These are phyloP conservation scores for Didymellaceae sp. DNA, from an alignment of 2,329 filamentous ascomycete species.

Conservation along the genomic window DNA sequence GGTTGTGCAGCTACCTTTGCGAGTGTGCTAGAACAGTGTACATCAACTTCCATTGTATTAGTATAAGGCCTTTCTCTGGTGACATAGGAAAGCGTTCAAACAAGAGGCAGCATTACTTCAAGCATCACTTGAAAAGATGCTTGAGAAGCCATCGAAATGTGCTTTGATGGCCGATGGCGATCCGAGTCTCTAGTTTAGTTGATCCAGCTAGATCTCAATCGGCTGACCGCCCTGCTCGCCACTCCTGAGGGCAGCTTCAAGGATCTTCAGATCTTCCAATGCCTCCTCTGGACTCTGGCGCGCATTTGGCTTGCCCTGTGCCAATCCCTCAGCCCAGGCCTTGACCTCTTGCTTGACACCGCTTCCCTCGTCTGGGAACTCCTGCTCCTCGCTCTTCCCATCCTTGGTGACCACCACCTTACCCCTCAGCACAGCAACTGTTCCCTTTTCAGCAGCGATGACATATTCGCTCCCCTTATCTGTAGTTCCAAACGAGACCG, in stretches of 20 bases:
- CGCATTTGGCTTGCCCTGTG: constrained; percentile 56
- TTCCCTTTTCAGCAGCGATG: constrained; percentile 65
- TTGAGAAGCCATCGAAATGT: too few relatives aligned
- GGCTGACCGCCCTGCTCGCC: constrained; percentile 49
- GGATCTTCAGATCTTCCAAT: constrained; percentile 65
- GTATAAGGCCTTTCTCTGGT: too few relatives aligned
- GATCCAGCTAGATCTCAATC: constrained; percentile 26
- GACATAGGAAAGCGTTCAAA: too few relatives aligned
- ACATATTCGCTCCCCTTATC: constrained; percentile 62
- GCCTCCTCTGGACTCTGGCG: constrained; percentile 65
- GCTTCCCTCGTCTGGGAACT: constrained; percentile 57
- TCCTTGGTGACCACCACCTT: constrained; percentile 43
- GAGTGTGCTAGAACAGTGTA: too few relatives aligned
- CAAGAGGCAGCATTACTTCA: too few relatives aligned
- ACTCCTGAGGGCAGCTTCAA: constrained; percentile 51
- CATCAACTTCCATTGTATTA: too few relatives aligned
- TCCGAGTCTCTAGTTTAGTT: too few relatives aligned
- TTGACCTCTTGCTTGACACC: constrained; percentile 67
- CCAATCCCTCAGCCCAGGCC: constrained; percentile 65
- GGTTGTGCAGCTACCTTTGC: too few relatives aligned
- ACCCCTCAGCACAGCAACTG: constrained; percentile 58
- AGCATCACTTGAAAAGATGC: too few relatives aligned
- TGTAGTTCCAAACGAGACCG: constrained; percentile 64
- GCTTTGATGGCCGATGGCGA: too few relatives aligned
- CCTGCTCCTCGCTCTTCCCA: constrained; percentile 44